These are phyloP conservation scores for Eimeria falciformis DNA, from an alignment of 169 alveolate species.

Conservation along the genomic window DNA sequence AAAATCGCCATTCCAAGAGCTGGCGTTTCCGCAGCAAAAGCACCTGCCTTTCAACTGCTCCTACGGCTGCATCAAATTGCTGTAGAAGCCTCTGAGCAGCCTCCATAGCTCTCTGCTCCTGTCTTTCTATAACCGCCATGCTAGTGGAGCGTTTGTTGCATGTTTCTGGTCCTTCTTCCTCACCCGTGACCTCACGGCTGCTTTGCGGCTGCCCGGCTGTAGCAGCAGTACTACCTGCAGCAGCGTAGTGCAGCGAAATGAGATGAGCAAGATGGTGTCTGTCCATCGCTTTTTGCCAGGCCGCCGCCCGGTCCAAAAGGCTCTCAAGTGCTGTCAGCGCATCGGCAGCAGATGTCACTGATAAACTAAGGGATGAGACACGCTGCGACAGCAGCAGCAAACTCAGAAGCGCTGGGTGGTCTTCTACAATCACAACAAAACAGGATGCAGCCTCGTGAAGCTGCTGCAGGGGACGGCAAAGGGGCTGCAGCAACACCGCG, in stretches of 20 bases:
- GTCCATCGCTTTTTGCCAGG: conserved; percentile 71
- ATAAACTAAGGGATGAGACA: conserved; percentile 46
- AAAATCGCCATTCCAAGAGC: conserved; percentile 76
- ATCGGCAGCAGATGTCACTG: conserved; percentile 72
- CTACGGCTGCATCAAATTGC: conserved; percentile 70
- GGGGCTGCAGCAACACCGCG: conserved; percentile 68
- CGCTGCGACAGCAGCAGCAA: conserved; percentile 51
- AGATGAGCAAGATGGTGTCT: conserved; percentile 69
- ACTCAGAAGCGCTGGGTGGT: conserved; percentile 69
- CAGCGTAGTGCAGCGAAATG: not conserved
- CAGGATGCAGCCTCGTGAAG: conserved; percentile 52
- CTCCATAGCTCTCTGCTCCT: conserved; percentile 15
- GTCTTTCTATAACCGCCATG: conserved; percentile 15
- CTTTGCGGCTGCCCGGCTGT: not conserved
- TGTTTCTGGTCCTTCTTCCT: not conserved
- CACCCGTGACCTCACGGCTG: not conserved
- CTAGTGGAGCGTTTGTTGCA: not conserved
- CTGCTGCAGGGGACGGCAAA: conserved; percentile 65
- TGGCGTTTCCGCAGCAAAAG: conserved; percentile 76
- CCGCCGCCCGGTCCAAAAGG: conserved; percentile 73
- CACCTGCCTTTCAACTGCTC: conserved; percentile 74
- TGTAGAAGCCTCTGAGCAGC: conserved; percentile 49
- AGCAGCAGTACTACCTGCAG: not conserved
- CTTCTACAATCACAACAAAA: conserved; percentile 34
- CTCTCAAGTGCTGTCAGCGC: conserved; percentile 74